These are phyloP conservation scores for Eimeria brunetti DNA, from an alignment of 169 alveolate genomes.

Conservation along the genomic window DNA sequence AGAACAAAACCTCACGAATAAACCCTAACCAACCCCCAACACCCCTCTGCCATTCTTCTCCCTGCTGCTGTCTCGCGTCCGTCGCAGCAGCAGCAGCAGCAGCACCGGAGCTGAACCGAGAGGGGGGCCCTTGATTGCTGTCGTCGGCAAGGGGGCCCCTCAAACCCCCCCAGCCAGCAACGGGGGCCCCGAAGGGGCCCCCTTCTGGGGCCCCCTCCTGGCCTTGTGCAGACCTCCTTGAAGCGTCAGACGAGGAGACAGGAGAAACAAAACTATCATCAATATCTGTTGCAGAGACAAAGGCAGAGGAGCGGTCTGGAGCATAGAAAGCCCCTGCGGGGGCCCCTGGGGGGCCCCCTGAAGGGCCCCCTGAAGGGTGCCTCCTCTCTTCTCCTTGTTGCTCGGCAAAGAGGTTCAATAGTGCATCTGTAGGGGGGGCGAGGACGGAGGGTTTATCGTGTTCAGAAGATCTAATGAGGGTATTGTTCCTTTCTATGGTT, in stretches of 20 bases:
- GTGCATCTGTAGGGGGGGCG: not conserved
- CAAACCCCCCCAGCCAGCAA: not conserved
- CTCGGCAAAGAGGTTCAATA: not conserved
- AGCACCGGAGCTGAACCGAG: not conserved
- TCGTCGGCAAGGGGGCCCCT: not conserved
- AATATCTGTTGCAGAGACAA: too few relatives aligned
- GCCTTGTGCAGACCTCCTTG: not conserved
- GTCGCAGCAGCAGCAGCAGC: not conserved
- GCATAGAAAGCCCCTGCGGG: not conserved
- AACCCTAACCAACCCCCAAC: not conserved
- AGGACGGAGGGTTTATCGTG: not conserved
- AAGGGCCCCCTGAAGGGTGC: not conserved
- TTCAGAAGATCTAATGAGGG: not conserved
- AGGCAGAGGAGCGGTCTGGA: not conserved
- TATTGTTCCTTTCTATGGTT: not conserved
- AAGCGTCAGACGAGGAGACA: not conserved
- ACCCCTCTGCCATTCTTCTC: not conserved
- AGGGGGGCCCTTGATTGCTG: not conserved
- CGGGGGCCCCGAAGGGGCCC: too few relatives aligned
- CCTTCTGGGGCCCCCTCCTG: too few relatives aligned
- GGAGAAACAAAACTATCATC: too few relatives aligned
- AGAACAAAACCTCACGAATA: not conserved
- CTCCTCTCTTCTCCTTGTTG: not conserved
- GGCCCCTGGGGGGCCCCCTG: conserved; percentile 49
- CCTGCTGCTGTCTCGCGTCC: not conserved